Evolutionary conservation across 75 land plant species (phyloP), one percentile per base, ranked within the genome.

Genomic region (Cupressus sempervirens): DNA sequence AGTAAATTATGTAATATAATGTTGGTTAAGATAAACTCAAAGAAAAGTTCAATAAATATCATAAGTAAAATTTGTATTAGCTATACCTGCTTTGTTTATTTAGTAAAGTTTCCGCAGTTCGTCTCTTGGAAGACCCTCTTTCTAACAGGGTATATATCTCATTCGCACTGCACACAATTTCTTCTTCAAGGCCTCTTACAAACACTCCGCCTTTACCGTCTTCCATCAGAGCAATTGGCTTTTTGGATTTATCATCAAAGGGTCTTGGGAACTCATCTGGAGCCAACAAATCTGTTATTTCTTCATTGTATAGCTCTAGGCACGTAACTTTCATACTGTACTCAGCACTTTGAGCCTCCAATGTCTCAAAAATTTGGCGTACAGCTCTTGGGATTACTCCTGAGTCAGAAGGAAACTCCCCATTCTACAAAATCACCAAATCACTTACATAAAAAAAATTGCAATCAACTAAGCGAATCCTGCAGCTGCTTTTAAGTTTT

Each of bases 371-470:
- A 15, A 98, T 96, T 84, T 94, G 97, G 0, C 90, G 93, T 62
- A 98, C 98, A 11, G 99, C 94, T 85, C 99, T 85, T 62, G 99
- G 99, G 82, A 98, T 98, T 36, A 98, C 97, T 81, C 99, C 99
- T 48, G 98, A 98, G 70, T 98, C 99, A 79, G 79, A 86, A n/a
- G 98, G 94, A 75, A 98, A 88, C 12, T 96, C 99, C 41, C 94
- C 98, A 86, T 86, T 91, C 99, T 97, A 84, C 77, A 87, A 83
- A 82, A 38, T 29, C 62, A 83, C 36, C 23, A 76, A 35, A 36
- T 4, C 26, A 20, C 41, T 45, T 72, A 43, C 34, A 70, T 84
- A 26, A 84, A 7, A 80, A 26, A n/a, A n/a, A n/a, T n/a, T n/a
- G n/a, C n/a, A n/a, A n/a, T n/a, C n/a, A 50, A 50, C 12, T 50